Evolutionary conservation across 1,284 basidiomycete species (phyloP).

Genomic region (Tilletia walkeri): DNA sequence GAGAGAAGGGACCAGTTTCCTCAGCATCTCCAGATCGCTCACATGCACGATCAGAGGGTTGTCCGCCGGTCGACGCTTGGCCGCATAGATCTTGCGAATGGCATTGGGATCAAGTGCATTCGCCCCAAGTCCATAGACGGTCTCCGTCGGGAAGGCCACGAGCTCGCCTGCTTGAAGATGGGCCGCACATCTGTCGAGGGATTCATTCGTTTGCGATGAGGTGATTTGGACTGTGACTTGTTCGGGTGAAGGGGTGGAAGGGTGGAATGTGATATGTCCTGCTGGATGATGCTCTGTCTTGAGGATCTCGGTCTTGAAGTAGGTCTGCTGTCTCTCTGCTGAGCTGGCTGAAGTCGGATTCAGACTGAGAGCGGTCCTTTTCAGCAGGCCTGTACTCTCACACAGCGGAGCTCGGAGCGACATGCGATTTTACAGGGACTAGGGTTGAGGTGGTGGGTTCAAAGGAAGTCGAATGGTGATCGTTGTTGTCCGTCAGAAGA

Average conservation of each 20-base stretch:
- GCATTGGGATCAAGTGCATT: conserved; percentile 66
- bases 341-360: not conserved
- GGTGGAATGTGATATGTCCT: not conserved
- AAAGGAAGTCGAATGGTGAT: too few relatives aligned
- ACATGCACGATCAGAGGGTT: conserved; percentile 98
- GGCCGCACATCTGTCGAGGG: conserved; percentile 43
- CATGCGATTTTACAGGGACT: too few relatives aligned
- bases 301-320: conserved; percentile 11
- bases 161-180: conserved; percentile 48
- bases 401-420: too few relatives aligned
- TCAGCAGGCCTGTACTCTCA: not conserved
- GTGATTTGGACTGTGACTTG: not conserved
- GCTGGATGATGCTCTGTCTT: not conserved
- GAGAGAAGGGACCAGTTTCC: conserved; percentile 59
- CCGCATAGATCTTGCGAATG: conserved; percentile 76
- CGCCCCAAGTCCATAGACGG: conserved; percentile 94
- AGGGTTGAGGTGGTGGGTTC: too few relatives aligned
- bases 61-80: conserved; percentile 89
- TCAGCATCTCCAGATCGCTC: conserved; percentile 76
- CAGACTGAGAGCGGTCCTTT: not conserved
- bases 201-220: not conserved
- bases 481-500: too few relatives aligned
- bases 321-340: not conserved
- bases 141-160: conserved; percentile 95
- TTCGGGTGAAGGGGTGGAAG: not conserved